Evolutionary conservation across 805 yeast genomes (phyloP), one percentile per base, ranked within the genome.

Genomic region (Metschnikowia vanudenii): DNA sequence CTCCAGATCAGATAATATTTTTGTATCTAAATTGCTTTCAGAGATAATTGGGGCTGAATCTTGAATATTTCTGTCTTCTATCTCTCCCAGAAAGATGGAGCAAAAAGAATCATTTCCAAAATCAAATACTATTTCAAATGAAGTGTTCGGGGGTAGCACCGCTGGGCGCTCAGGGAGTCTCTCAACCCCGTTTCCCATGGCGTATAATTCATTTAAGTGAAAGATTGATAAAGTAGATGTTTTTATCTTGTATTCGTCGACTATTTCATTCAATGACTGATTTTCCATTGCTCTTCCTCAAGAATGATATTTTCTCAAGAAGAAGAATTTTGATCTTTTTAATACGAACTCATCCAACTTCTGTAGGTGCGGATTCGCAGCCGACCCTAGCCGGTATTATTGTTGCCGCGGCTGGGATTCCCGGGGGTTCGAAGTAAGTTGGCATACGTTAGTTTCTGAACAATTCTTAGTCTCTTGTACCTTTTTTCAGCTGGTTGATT

Each of bases 161-260:
- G 28, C 16, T 22, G 45, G 47, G 16, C 42, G 50, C 39, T 29
- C 37, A 11, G 43, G 20, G 17, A 45, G 44, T 17, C 36, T 35
- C 22, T 39, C 20, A 19, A 45, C 17, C 4, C 30, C 32, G 3
- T 26, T 37, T 4, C 53, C 53, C 24, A 50, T 30, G 13, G 20
- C 17, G 26, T 46, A 40, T n/a, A 49, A 31, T 14, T 46, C 41
- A 4, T 43, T 51, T 9, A 60, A 34, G 13, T 51, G 51, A 38
- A 54, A 62, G 3, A 54, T 37, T 3, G 45, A 43, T 5, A 59
- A 28, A 5, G 60, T 54, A 1, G 49, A 13, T 4, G 37, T 38
- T 39, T 55, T 59, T 11, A 62, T 46, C 5, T 44, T 13, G 38
- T 53, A 53, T 32, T 62, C 59, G 13, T 53, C 52, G 4, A 45